Evolutionary conservation across 2,329 filamentous ascomycete species (phyloP), one percentile per base, ranked within the genome.

Genomic region (Aspergillus costaricaensis): DNA sequence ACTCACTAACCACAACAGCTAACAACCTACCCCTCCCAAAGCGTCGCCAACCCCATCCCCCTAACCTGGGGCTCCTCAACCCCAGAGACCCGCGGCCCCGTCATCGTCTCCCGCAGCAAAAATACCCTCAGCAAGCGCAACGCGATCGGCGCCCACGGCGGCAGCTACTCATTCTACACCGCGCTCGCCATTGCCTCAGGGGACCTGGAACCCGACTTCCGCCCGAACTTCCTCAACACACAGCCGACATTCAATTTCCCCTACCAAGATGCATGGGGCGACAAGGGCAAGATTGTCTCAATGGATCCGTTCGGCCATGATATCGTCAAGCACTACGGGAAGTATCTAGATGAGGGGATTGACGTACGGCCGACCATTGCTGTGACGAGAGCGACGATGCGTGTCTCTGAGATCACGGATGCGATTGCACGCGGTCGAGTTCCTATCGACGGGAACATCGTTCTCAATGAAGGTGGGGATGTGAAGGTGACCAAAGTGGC

Each of bases 251-350:
- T 87, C 19, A 86, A 89, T 55, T 91, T 98, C 72, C 92, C 92
- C 0, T 92, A 91, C 6, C 96, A 96, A 69, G 88, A 91, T 7
- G 87, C 95, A 77, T 99, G 94, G 94, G 86, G 85, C 27, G 91
- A 96, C 73, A 86, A 85, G 70, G 92, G 91, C 77, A 98, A 97
- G 82, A 98, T 99, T 64, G 94, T 98, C 12, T 91, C 94, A n/a
- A 96, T 99, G 92, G 95, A 98, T 73, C 94, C 94, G 0, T 91
- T 90, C 75, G 94, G 95, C 7, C 95, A 98, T 79, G 81, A 96
- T 61, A 79, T 96, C 39, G 96, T 89, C 80, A 90, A 90, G 65
- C 87, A 94, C 63, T 83, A 86, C 49, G 92, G 95, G 69, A 83
- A 90, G 52, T 86, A 89, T 53, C 87, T 97, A 48, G 86, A 92